phyloP scores from a whole-genome alignment of 768 basidiomycete species.

The Rhizopogon salebrosus region DNA sequence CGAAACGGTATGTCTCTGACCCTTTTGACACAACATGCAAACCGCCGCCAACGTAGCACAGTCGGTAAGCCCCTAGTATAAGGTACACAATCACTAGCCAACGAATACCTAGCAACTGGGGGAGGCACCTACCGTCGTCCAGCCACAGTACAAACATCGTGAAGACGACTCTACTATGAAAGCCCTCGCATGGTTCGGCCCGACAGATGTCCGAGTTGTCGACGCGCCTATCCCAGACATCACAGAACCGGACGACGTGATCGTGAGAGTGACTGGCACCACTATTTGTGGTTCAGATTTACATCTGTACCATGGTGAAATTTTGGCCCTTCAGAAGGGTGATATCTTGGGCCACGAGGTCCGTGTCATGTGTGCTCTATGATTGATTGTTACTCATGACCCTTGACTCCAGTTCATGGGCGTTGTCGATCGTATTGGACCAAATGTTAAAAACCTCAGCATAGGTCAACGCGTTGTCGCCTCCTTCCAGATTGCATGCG shows the following conservation, averaged over 20 bases:
- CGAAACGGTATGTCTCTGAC: background rate
- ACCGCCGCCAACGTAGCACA: constrained; percentile 24
- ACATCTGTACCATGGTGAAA: constrained; percentile 65
- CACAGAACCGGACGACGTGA: constrained; percentile 70
- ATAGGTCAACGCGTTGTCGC: constrained; percentile 72
- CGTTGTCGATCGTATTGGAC: constrained; percentile 59
- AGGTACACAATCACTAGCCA: background rate
- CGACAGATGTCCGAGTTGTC: constrained; percentile 40
- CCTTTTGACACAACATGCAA: constrained; percentile 17
- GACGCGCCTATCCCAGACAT: constrained; percentile 53
- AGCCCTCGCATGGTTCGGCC: constrained; percentile 65
- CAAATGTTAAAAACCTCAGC: constrained; percentile 54
- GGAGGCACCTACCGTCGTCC: constrained; percentile 32
- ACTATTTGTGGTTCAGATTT: constrained; percentile 70
- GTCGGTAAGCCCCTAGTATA: constrained; percentile 15
- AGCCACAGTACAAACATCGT: constrained; percentile 42
- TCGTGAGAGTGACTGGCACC: constrained; percentile 69
- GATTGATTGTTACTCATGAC: background rate
- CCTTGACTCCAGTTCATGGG: constrained; percentile 51
- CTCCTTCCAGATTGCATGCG: constrained; percentile 75
- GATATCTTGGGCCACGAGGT: constrained; percentile 76
- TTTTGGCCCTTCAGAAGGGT: constrained; percentile 61
- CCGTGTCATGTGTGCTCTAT: constrained; percentile 1
- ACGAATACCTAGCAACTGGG: constrained; percentile 29
- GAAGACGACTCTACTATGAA: constrained; percentile 56